A percentile compares a stretch with the other conserved stretches of the same genome.
Conservation (phyloP, 495 filamentous ascomycete species). For the Cercophora sp. region DNA sequence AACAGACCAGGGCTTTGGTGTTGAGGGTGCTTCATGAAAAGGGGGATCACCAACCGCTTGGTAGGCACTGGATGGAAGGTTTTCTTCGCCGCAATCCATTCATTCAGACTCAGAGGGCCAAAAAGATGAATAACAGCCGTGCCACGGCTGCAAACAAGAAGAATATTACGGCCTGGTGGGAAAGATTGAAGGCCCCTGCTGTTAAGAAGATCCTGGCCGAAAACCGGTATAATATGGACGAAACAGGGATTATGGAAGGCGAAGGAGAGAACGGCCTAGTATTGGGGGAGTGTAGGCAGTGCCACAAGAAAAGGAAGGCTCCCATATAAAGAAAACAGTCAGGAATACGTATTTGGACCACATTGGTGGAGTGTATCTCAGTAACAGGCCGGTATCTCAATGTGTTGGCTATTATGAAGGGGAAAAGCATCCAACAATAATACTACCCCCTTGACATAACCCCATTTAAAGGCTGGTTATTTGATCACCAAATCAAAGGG, state of each 20-base stretch:
- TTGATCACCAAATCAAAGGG: slow-evolving; percentile 10
- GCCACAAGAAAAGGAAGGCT: too few species aligned
- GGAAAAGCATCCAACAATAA: slow-evolving; percentile 12
- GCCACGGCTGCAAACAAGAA: background rate
- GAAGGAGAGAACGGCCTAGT: slow-evolving; percentile 6
- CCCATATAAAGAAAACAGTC: background rate
- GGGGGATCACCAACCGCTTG: background rate
- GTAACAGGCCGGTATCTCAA: background rate
- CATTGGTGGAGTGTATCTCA: slow-evolving; percentile 11
- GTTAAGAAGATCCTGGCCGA: background rate
- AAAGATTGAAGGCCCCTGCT: background rate
- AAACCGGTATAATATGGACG: slow-evolving; percentile 7
- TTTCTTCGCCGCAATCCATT: background rate
- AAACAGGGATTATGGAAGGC: slow-evolving; percentile 11
- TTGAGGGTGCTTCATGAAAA: too few species aligned
- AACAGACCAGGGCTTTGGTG: too few species aligned
- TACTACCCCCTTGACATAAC: slow-evolving; percentile 1
- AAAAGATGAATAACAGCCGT: background rate
- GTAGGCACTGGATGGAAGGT: background rate
- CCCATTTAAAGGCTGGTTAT: background rate
- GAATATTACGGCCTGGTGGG: background rate
- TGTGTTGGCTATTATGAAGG: slow-evolving; percentile 12
- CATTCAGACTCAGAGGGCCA: background rate
- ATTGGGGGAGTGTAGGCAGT: background rate
- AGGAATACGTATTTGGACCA: background rate